These are phyloP conservation scores for Fragaria nilgerrensis DNA, from an alignment of 306 rosid species.

Conservation along the genomic window DNA sequence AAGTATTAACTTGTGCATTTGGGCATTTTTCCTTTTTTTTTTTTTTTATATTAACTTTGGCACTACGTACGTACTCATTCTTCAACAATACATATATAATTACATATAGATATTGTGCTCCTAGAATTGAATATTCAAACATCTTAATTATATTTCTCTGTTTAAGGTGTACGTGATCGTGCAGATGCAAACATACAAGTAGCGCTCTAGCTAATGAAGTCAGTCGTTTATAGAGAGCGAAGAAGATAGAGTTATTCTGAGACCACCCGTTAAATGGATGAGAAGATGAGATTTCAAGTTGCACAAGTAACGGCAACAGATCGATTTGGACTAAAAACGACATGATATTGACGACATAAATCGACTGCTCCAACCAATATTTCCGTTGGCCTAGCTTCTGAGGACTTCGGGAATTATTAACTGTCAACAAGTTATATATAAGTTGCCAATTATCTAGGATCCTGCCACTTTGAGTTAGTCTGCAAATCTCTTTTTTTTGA, in stretches of 20 bases:
- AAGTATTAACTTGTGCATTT: no score
- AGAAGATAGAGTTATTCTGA: background rate
- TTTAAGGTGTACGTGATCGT: background rate
- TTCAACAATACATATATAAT: no score
- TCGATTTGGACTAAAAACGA: background rate
- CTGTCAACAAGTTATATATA: no score
- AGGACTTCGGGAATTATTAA: background rate
- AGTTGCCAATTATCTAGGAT: background rate
- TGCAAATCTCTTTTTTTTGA: no score
- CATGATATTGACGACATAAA: background rate
- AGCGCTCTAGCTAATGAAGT: background rate
- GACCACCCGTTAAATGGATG: conserved; percentile 19
- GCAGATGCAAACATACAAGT: background rate
- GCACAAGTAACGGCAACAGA: background rate
- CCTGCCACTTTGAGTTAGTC: background rate
- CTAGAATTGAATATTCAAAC: background rate
- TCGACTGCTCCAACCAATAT: background rate
- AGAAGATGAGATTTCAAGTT: background rate
- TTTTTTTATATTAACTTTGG: no score
- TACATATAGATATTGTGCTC: background rate
- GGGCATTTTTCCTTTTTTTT: no score
- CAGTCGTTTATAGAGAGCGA: background rate
- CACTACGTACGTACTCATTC: no score
- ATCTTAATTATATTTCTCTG: background rate
- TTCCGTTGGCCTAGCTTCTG: background rate